phyloP scores from a whole-genome alignment of 495 filamentous ascomycete species.

The Penicillium steckii region DNA sequence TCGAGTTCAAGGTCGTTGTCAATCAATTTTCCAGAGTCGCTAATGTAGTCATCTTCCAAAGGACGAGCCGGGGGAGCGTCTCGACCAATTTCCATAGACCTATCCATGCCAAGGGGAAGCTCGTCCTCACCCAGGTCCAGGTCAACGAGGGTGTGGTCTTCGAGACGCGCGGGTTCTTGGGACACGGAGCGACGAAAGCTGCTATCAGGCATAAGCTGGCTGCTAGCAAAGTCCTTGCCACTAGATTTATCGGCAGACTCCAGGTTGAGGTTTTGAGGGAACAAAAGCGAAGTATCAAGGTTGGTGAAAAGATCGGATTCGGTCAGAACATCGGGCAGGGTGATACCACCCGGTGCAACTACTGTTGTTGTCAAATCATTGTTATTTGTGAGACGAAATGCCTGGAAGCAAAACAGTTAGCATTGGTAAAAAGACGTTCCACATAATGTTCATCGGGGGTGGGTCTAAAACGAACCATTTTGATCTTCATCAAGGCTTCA shows the following conservation, averaged over 20 bases:
- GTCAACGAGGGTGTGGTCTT: slow-evolving; percentile 50
- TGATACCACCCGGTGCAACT: slow-evolving; percentile 65
- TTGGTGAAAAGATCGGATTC: slow-evolving; percentile 81
- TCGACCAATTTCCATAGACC: slow-evolving; percentile 81
- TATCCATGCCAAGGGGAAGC: slow-evolving; percentile 46
- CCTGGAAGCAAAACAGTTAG: slow-evolving; percentile 48
- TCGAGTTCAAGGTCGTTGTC: slow-evolving; percentile 49
- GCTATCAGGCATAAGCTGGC: slow-evolving; percentile 68
- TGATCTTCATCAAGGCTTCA: slow-evolving; percentile 94
- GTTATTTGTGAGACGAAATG: slow-evolving; percentile 75
- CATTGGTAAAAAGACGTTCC: too few species aligned
- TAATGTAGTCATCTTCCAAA: slow-evolving; percentile 71
- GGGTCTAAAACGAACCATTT: slow-evolving; percentile 71
- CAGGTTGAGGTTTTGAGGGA: slow-evolving; percentile 62
- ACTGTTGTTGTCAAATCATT: slow-evolving; percentile 74
- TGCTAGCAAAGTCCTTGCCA: slow-evolving; percentile 60
- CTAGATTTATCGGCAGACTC: slow-evolving; percentile 57
- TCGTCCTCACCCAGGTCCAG: slow-evolving; percentile 53
- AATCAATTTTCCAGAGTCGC: slow-evolving; percentile 57
- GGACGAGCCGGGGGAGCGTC: slow-evolving; percentile 65
- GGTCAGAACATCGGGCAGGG: slow-evolving; percentile 84
- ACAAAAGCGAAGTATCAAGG: slow-evolving; percentile 71
- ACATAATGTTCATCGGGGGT: too few species aligned
- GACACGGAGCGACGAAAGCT: slow-evolving; percentile 50
- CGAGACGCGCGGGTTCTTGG: slow-evolving; percentile 48